Evolutionary conservation across 352 stramenopile genomes (phyloP), one percentile per base, ranked within the genome.

Genomic region (Phytophthora colocasiae): DNA sequence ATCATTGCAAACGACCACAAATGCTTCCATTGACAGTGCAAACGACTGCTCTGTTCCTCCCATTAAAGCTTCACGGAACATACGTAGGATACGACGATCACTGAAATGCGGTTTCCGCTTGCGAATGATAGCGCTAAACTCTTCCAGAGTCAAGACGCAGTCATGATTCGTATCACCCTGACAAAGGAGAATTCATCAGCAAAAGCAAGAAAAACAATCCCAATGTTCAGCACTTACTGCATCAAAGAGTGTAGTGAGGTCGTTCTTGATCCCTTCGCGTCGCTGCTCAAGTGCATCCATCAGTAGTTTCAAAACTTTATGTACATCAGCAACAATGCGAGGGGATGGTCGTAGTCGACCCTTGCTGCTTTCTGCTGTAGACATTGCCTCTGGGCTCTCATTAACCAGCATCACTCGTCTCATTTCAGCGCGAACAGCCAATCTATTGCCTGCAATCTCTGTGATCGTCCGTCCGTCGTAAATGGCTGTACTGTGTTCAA

Each of bases 61-160:
- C 76, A 89, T 90, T 12, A 93, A 52, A 32, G 85, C 80, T 43
- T 93, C 83, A 1, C 83, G 81, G 39, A 93, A 92, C 85, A 93
- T 93, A 2, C 83, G 85, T 41, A 93, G 59, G 41, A 93, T 75
- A 0, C 83, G 76, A 4, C 85, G 79, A 14, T 91, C 83, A 50
- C 82, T 92, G 49, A 92, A 93, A 10, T 81, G 62, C 0, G 80
- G 73, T 11, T 83, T 75, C 32, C 81, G 75, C 3, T 70, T 67
- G n/a, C 72, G 75, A 31, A 93, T 82, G 47, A 93, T 90, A 4
- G 71, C 66, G 19, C 73, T 74, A 43, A 93, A 93, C 57, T 93
- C 85, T 11, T 75, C 66, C n/a, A 93, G 66, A 10, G 78, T 86
- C 14, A 93, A 66, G 22, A 92, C 83, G 29, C 81, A 77, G 53